Evolutionary conservation across 192 early-diverging fungal genomes (phyloP).

Genomic region (Coemansia sp.): DNA sequence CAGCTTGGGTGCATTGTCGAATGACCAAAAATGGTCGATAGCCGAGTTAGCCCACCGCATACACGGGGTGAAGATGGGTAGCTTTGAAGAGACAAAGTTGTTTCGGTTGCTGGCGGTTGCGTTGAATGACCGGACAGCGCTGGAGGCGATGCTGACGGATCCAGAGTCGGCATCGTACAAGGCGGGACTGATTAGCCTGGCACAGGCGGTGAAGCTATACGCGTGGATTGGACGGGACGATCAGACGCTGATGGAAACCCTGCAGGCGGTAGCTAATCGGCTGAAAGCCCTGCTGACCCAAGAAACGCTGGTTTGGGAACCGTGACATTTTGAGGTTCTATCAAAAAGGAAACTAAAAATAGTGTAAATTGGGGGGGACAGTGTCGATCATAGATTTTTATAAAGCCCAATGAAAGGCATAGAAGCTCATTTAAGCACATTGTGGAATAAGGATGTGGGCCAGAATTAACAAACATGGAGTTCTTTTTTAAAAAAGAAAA

Average conservation of each 20-base stretch:
- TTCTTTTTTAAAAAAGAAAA: not conserved
- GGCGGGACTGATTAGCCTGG: slow-evolving; percentile 38
- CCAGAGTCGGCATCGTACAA: slow-evolving; percentile 34
- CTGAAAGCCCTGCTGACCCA: slow-evolving; percentile 17
- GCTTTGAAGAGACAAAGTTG: slow-evolving; percentile 21
- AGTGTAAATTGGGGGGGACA: no score
- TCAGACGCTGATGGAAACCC: slow-evolving; percentile 19
- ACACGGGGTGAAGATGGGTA: slow-evolving; percentile 11
- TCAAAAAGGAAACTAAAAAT: no score
- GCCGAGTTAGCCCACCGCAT: slow-evolving; percentile 17
- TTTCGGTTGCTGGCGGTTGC: slow-evolving; percentile 20
- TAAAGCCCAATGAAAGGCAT: no score
- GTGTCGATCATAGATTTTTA: no score
- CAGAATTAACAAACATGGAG: no score
- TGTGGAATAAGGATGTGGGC: no score
- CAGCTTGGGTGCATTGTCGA: slow-evolving; percentile 7
- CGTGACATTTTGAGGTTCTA: no score
- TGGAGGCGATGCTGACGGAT: slow-evolving; percentile 40
- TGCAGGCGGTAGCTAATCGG: slow-evolving; percentile 34
- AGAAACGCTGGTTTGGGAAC: slow-evolving; percentile 3
- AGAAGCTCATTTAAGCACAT: no score
- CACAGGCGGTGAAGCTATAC: slow-evolving; percentile 40
- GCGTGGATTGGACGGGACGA: slow-evolving; percentile 40
- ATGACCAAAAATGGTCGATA: slow-evolving; percentile 15
- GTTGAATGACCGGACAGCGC: slow-evolving; percentile 39